Evolutionary conservation across 2,329 filamentous ascomycete genomes (phyloP), one percentile per base, ranked within the genome.

Genomic region (Trichoderma atrobrunneum): DNA sequence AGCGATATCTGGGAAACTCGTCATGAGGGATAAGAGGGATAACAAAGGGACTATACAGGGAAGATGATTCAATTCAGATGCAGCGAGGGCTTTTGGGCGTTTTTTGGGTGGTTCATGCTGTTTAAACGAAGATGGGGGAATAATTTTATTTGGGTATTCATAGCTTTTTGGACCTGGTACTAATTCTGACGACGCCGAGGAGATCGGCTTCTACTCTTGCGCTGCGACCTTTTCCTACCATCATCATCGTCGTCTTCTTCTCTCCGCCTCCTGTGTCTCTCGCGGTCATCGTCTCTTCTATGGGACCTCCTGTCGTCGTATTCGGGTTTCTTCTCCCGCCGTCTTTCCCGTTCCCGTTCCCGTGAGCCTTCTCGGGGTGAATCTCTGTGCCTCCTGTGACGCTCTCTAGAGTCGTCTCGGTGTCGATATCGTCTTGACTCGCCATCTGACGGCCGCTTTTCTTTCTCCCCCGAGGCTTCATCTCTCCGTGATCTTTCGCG

Each of bases 1-100:
- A 93, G 81, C 87, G 90, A 76, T 96, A 95, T 82, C 82, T 95
- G 67, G 84, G 83, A 7, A 82, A 81, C 70, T 79, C 80, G 56
- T 84, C 72, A 78, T 24, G 26, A 26, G 26, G 21, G 30, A 43
- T 54, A 34, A 56, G 34, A 26, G 26, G 28, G 30, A 43, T 54
- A 34, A 56, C 10, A 60, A 7, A 18, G 7, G 34, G 51, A 43
- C 32, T 70, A 60, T 69, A 32, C 51, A 59, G 28, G 61, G 18
- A 51, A 28, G 21, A 18, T 59, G 63, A 28, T 56, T 67, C 16
- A 57, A 21, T 63, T 70, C 62, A 57, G 36, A 56, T 48, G 68
- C 24, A 43, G 36, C 68, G 59, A 48, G 21, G 48, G 30, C 21
- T 62, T 36, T 28, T 32, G 30, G 68, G 59, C 68, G 59, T 71